Evolutionary conservation across 2,329 filamentous ascomycete species (phyloP).

Genomic region (Nigrospora oryzae): DNA sequence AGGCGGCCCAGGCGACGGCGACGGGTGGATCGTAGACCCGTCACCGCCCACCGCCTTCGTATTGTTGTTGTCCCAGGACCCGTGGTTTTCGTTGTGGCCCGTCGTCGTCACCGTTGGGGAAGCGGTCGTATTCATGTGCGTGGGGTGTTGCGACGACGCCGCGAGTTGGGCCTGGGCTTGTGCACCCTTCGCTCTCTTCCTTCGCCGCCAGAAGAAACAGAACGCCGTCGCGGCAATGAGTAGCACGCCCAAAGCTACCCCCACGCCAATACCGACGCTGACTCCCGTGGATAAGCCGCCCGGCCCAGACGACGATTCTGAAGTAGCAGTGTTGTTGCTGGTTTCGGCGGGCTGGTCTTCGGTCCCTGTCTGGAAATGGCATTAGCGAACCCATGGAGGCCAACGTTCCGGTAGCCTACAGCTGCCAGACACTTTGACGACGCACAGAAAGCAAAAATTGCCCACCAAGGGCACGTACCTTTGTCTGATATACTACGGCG

Average conservation of each 20-base stretch:
- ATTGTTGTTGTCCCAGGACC: not conserved
- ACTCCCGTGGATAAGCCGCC: constrained; percentile 3
- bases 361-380: too few relatives aligned
- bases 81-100: not conserved
- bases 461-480: not conserved
- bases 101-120: not conserved
- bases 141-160: too few relatives aligned
- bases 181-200: not conserved
- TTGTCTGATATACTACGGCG: not conserved
- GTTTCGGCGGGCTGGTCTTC: too few relatives aligned
- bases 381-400: too few relatives aligned
- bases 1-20: not conserved
- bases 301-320: not conserved
- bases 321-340: not conserved
- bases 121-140: not conserved
- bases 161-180: not conserved
- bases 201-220: constrained; percentile 6
- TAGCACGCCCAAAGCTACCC: constrained; percentile 6
- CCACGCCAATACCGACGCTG: constrained; percentile 7
- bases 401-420: too few relatives aligned
- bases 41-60: not conserved
- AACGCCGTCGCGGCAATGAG: not conserved
- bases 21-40: not conserved
- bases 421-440: too few relatives aligned
- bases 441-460: too few relatives aligned